Base-by-base conservation (phyloP, 106 monocot genomes). In the Agapanthus africanus region DNA sequence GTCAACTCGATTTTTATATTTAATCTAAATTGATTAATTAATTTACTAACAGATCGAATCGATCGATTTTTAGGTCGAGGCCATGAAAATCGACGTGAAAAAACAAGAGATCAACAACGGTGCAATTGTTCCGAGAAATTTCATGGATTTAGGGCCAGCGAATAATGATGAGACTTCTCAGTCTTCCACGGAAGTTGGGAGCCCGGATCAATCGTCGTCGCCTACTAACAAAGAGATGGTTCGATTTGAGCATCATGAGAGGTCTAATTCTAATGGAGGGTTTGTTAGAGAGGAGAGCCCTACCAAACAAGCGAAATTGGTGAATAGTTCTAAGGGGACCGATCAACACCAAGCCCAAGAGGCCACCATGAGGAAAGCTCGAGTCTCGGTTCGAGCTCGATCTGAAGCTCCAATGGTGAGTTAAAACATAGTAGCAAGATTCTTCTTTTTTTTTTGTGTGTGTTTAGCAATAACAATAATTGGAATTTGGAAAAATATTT, bases 341-440 rank as follows among this genome's bases (percentile, higher is more conserved):
- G 87, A 90, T 2, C 83, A 88, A n/a, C 1, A 13, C 46, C 83
- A 88, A 62, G 63, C 80, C 28, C 90, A 88, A 25, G 91, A 95
- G 16, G 85, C 91, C 35, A 91, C 81, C 68, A 85, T 95, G 91
- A 81, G 91, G 67, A 95, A 95, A 71, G 91, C 85, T 31, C 88
- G 91, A 5, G 95, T 95, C 11, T 91, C 91, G 0, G 95, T 95
- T 25, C 88, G 95, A 19, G 95, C 95, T 10, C 83, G 91, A 2
- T 95, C 95, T 0, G 95, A 95, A 50, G 91, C 91, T 10, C 91
- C 91, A 34, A 95, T 91, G 88, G 95, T 95, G 76, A 37, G 56
- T 22, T 26, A 18, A 54, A 54, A 18, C 22, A 57, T 8, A 22
- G 19, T 47, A 47, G 19, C 46, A 47, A 47, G 46, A 15, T 47